Conservation (phyloP, 768 basidiomycete species). For the Dentipellis fragilis region DNA sequence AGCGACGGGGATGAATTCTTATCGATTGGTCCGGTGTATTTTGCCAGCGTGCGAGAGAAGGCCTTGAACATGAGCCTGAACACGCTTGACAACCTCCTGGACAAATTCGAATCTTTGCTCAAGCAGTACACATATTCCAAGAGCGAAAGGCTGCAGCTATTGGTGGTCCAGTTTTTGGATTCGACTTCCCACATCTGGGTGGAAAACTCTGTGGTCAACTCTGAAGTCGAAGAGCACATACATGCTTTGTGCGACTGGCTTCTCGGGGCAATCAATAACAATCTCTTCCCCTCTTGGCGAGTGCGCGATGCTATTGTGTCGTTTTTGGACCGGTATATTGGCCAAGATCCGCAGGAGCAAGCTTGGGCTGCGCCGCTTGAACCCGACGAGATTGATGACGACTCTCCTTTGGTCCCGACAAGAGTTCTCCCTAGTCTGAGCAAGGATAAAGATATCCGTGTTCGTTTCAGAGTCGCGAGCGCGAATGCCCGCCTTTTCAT, state of each 20-base stretch:
- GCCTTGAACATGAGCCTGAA: constrained; percentile 41
- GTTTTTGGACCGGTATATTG: constrained; percentile 60
- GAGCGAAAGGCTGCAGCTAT: constrained; percentile 40
- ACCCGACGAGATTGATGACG: not conserved
- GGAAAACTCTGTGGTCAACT: constrained; percentile 16
- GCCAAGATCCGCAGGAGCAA: constrained; percentile 40
- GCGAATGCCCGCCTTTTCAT: constrained; percentile 51
- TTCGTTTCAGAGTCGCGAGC: constrained; percentile 67
- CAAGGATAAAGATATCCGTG: constrained; percentile 70
- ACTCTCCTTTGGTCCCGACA: constrained; percentile 23
- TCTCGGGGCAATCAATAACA: constrained; percentile 28
- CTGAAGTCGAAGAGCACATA: constrained; percentile 31
- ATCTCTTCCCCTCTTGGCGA: constrained; percentile 49
- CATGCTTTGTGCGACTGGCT: constrained; percentile 47
- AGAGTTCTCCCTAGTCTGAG: constrained; percentile 41
- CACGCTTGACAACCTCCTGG: constrained; percentile 43
- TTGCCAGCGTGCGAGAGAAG: constrained; percentile 44
- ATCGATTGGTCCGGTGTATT: constrained; percentile 43
- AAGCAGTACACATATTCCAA: constrained; percentile 42
- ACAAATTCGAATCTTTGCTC: constrained; percentile 43
- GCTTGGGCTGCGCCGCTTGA: constrained; percentile 30
- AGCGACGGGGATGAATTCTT: constrained; percentile 48
- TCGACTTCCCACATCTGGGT: constrained; percentile 58
- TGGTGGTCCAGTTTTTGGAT: constrained; percentile 52
- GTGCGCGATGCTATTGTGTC: constrained; percentile 52